phyloP scores from a whole-genome alignment of 768 basidiomycete species.

The Pisolithus albus region DNA sequence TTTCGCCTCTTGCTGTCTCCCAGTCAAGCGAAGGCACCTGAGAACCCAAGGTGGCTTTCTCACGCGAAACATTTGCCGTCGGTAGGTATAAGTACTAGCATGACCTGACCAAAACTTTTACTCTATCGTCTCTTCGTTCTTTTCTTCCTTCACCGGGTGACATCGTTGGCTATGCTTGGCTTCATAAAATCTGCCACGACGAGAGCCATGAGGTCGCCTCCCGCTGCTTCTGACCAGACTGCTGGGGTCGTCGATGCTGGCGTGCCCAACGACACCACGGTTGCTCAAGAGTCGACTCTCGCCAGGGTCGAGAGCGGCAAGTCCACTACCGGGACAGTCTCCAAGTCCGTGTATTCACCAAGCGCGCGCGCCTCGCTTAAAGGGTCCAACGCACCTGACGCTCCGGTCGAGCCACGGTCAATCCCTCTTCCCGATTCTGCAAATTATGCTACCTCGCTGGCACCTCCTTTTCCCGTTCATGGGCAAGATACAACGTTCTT shows the following conservation, averaged over 20 bases:
- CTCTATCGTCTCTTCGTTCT: not conserved
- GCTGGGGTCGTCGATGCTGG: not conserved
- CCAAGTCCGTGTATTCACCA: conserved; percentile 16
- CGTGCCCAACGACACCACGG: not conserved
- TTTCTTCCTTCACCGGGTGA: not conserved
- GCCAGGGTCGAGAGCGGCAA: not conserved
- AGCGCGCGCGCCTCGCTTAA: conserved; percentile 16
- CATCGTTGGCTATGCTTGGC: not conserved
- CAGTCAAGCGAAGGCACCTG: not conserved
- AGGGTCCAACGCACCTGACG: not conserved
- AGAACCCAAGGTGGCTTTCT: not conserved
- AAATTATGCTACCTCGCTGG: conserved; percentile 12
- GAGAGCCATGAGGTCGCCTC: not conserved
- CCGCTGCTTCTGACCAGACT: not conserved
- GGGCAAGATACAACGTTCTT: conserved; percentile 4
- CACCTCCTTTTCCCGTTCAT: conserved; percentile 10
- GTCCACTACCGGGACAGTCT: conserved; percentile 5
- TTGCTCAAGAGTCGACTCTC: not conserved
- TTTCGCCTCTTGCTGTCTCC: not conserved
- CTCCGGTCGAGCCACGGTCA: conserved; percentile 1
- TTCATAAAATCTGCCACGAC: not conserved
- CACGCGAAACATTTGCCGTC: not conserved
- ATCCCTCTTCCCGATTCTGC: conserved; percentile 16
- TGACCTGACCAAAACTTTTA: not conserved
- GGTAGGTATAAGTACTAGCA: not conserved